Conservation (phyloP, 768 basidiomycete species). For the Glaciozyma antarctica region DNA sequence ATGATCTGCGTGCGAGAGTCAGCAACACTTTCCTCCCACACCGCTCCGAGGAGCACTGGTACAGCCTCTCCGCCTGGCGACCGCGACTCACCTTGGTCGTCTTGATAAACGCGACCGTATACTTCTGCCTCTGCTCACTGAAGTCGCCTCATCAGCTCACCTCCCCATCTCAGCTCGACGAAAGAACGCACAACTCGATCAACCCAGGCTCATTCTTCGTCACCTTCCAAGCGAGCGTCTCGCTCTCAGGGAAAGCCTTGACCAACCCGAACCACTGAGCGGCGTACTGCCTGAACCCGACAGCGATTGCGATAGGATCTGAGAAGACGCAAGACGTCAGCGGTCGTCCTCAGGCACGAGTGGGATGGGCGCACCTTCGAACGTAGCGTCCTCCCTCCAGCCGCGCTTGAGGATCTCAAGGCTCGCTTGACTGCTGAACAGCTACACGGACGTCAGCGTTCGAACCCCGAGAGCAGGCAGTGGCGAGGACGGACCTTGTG, state of each 20-base stretch:
- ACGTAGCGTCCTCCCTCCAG: not conserved
- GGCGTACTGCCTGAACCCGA: not conserved
- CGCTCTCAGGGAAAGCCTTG: not conserved
- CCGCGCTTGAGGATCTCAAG: not conserved
- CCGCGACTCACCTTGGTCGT: not conserved
- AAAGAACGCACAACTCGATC: not conserved
- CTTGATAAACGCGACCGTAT: not conserved
- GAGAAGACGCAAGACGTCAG: no score
- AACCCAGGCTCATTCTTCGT: not conserved
- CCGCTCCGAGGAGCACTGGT: no score
- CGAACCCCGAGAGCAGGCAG: no score
- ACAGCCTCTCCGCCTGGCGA: not conserved
- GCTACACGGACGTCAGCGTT: not conserved
- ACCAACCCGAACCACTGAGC: slow-evolving; percentile 6
- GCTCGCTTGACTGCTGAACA: not conserved
- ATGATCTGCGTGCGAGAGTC: not conserved
- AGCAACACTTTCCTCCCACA: not conserved
- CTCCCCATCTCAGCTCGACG: not conserved
- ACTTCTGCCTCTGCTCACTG: slow-evolving; percentile 4
- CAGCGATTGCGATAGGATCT: slow-evolving; percentile 1
- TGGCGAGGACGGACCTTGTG: not conserved
- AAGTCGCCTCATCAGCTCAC: not conserved
- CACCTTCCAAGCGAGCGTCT: slow-evolving; percentile 5
- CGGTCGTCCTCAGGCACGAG: not conserved
- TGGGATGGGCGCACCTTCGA: not conserved